Conservation (phyloP, 2,329 filamentous ascomycete species). For the Cryphonectria naterciae region DNA sequence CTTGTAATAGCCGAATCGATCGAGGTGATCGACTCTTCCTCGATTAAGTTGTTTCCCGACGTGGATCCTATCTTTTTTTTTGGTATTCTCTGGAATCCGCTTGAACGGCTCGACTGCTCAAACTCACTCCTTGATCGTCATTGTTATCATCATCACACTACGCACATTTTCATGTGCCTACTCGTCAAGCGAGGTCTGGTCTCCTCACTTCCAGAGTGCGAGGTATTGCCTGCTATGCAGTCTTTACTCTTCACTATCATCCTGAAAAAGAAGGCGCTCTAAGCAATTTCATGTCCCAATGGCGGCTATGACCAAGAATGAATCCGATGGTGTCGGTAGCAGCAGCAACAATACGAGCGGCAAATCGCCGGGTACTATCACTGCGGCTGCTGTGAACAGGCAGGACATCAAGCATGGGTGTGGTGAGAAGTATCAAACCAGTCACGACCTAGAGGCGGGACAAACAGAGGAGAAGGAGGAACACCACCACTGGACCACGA, state of each 20-base stretch:
- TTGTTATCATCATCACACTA: not conserved
- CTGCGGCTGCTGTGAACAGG: conserved; percentile 2
- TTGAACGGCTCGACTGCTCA: not conserved
- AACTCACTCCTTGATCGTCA: not conserved
- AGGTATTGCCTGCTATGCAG: conserved; percentile 26
- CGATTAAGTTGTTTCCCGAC: not conserved
- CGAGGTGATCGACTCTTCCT: not conserved
- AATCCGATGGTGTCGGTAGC: not conserved
- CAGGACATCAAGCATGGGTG: not conserved
- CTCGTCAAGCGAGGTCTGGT: not conserved
- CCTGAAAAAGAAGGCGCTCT: conserved; percentile 13
- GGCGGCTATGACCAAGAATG: conserved; percentile 7
- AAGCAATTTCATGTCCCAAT: conserved; percentile 1
- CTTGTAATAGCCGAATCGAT: not conserved
- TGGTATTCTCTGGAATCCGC: not conserved
- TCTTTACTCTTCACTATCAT: conserved; percentile 13
- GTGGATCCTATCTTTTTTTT: not conserved
- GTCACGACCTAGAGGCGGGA: conserved; percentile 15
- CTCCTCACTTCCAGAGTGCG: conserved; percentile 4
- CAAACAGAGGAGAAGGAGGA: conserved; percentile 9
- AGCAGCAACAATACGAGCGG: not conserved
- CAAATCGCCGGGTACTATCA: not conserved
- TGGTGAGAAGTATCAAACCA: not conserved
- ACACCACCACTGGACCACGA: conserved; percentile 16
- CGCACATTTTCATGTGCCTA: conserved; percentile 16